Evolutionary conservation across 192 early-diverging fungal genomes (phyloP), one percentile per base, ranked within the genome.

Genomic region (Dissophora globulifera): DNA sequence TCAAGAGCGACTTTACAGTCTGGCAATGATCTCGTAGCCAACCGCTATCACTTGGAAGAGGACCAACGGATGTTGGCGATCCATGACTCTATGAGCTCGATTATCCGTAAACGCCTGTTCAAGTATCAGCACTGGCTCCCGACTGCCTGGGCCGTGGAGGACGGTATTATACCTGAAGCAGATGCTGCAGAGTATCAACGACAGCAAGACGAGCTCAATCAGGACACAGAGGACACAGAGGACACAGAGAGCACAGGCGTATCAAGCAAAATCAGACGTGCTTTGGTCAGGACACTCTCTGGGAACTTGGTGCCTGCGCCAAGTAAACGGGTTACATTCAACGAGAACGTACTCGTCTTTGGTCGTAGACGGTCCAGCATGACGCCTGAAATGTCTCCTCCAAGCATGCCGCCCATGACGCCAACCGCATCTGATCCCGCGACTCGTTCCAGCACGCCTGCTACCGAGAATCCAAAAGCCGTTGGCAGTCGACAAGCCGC

Each of bases 301-400:
- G 58, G 52, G 31, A 45, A 54, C 41, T 29, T 56, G 40, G 46
- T 31, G 25, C 50, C 68, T 25, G 12, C 64, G 42, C 55, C 55
- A 30, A 45, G 50, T 29, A 76, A 76, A 50, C 72, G 61, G 26
- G 72, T 76, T 35, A 76, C 72, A 2, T 76, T 76, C 41, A 76
- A 76, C 19, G 72, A 76, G 63, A 46, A 67, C 41, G 72, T 76
- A 20, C 26, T 57, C 31, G 38, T 76, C 52, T 51, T 76, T 42
- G 63, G 64, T 58, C 62, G 72, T 50, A 61, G 52, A 51, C 72
- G 57, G 46, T 61, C 72, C 3, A 55, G 55, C 30, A 38, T 55
- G 41, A 25, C 33, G 20, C 16, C 61, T 52, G 23, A 49, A 4
- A 33, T 50, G 0, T 31, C 32, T 30, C 15, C 41, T 20, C 8